A percentile compares a stretch with the other conserved stretches of the same genome.
Conservation (phyloP, 2,329 filamentous ascomycete genomes). For the Chrysoporthe austroafricana region DNA sequence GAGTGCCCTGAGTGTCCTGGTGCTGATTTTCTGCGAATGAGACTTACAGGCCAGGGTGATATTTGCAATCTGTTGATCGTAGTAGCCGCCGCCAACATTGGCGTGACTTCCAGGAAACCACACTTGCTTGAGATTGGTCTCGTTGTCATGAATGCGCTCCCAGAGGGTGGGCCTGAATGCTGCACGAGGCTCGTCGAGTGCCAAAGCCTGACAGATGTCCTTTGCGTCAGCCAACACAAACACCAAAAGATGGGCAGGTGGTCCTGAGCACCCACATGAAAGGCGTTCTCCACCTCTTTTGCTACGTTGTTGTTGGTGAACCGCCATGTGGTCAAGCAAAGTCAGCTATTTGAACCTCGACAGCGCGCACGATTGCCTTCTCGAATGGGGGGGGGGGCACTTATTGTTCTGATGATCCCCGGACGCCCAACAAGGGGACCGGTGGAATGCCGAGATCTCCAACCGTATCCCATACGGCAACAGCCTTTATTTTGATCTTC, state of each 20-base stretch:
- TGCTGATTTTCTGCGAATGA: no score
- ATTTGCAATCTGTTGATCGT: slow-evolving; percentile 40
- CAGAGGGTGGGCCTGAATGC: slow-evolving; percentile 48
- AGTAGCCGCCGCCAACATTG: slow-evolving; percentile 65
- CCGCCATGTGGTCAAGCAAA: slow-evolving; percentile 36
- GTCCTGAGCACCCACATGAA: slow-evolving; percentile 31
- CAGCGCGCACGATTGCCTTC: slow-evolving; percentile 2
- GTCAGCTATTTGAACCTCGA: slow-evolving; percentile 26
- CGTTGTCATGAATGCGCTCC: slow-evolving; percentile 38
- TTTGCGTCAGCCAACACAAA: not conserved
- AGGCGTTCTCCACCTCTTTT: slow-evolving; percentile 48
- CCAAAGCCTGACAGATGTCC: slow-evolving; percentile 45
- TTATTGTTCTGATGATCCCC: slow-evolving; percentile 42
- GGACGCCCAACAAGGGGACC: slow-evolving; percentile 41
- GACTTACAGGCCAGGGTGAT: slow-evolving; percentile 39
- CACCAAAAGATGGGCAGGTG: not conserved
- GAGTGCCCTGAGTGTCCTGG: not conserved
- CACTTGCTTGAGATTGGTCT: slow-evolving; percentile 38
- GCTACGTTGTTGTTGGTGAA: slow-evolving; percentile 50
- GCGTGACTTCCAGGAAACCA: slow-evolving; percentile 68
- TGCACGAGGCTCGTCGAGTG: slow-evolving; percentile 51
- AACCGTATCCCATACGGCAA: slow-evolving; percentile 57
- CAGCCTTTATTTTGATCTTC: slow-evolving; percentile 47
- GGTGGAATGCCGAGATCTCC: slow-evolving; percentile 50
- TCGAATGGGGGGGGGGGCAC: slow-evolving; percentile 8